Conservation (phyloP, 2,329 filamentous ascomycete species). For the Epichloe baconii region DNA sequence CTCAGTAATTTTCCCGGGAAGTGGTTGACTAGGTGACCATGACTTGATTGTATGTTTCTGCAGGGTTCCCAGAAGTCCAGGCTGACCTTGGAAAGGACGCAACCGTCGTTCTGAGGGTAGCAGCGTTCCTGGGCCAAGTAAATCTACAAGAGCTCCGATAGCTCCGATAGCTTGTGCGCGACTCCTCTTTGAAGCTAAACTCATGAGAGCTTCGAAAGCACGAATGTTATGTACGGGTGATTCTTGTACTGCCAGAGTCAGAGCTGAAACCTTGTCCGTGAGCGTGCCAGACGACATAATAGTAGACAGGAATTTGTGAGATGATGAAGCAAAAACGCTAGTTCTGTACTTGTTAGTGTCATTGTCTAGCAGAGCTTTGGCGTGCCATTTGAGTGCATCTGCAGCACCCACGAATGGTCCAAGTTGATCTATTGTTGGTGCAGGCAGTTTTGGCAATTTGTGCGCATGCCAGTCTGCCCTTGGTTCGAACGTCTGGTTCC, state of each 20-base stretch:
- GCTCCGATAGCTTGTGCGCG: conserved; percentile 86
- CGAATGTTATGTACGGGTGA: conserved; percentile 89
- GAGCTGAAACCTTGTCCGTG: conserved; percentile 89
- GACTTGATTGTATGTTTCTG: conserved; percentile 41
- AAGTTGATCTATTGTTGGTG: conserved; percentile 30
- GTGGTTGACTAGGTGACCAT: conserved; percentile 56
- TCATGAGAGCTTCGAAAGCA: conserved; percentile 72
- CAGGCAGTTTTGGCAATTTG: conserved; percentile 29
- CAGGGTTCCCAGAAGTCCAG: conserved; percentile 58
- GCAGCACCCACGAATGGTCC: conserved; percentile 30
- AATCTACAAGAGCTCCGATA: conserved; percentile 85
- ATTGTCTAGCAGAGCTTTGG: conserved; percentile 58
- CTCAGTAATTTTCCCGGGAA: conserved; percentile 63
- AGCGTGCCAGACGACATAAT: conserved; percentile 96
- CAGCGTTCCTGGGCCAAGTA: conserved; percentile 78
- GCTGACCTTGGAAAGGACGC: conserved; percentile 66
- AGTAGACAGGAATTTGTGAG: conserved; percentile 89
- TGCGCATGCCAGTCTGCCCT: conserved; percentile 44
- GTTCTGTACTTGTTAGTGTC: conserved; percentile 66
- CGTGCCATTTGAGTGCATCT: conserved; percentile 51
- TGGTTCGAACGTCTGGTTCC: conserved; percentile 39
- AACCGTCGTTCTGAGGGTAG: conserved; percentile 74
- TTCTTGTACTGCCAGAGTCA: conserved; percentile 90
- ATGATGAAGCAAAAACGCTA: conserved; percentile 66
- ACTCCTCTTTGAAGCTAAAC: conserved; percentile 81